Conservation (phyloP, 1,139 yeast genomes). For the Casaregolazyma lundiana region DNA sequence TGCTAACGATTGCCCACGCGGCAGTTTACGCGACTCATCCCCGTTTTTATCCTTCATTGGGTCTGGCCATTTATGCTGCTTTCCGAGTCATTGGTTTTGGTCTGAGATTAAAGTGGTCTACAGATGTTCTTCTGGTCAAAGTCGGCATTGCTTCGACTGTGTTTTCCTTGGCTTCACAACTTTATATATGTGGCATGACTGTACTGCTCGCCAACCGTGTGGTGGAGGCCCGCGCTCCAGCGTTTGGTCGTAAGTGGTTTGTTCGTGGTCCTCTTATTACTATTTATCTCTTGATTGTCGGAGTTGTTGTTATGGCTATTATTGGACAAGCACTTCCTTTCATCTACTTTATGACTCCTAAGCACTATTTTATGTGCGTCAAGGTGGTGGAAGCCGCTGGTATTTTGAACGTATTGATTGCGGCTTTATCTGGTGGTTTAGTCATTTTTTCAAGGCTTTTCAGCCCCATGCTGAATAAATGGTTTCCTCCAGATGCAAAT, state of each 20-base stretch:
- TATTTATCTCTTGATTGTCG: conserved; percentile 52
- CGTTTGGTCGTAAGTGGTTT: conserved; percentile 53
- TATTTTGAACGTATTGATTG: conserved; percentile 53
- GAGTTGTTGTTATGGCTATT: conserved; percentile 62
- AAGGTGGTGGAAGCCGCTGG: conserved; percentile 57
- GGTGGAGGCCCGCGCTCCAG: conserved; percentile 81
- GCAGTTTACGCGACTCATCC: conserved; percentile 48
- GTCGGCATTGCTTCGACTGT: conserved; percentile 60
- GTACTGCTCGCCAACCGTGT: conserved; percentile 70
- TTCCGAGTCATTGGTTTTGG: conserved; percentile 58
- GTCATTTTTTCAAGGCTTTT: conserved; percentile 49
- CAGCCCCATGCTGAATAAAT: conserved; percentile 29
- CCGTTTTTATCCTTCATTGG: conserved; percentile 53
- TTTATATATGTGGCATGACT: conserved; percentile 45
- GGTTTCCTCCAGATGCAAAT: conserved; percentile 15
- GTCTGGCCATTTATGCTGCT: conserved; percentile 50
- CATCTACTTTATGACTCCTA: conserved; percentile 48
- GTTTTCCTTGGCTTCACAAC: conserved; percentile 45
- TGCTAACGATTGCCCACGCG: conserved; percentile 48
- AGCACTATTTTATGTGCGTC: conserved; percentile 47
- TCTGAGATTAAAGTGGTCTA: conserved; percentile 56
- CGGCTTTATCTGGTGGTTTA: conserved; percentile 48
- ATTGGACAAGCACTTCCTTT: conserved; percentile 64
- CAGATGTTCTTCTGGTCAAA: conserved; percentile 42
- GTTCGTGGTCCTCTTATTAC: conserved; percentile 54